Evolutionary conservation across 2,329 filamentous ascomycete genomes (phyloP), one percentile per base, ranked within the genome.

Genomic region (Ilyonectria sp.): DNA sequence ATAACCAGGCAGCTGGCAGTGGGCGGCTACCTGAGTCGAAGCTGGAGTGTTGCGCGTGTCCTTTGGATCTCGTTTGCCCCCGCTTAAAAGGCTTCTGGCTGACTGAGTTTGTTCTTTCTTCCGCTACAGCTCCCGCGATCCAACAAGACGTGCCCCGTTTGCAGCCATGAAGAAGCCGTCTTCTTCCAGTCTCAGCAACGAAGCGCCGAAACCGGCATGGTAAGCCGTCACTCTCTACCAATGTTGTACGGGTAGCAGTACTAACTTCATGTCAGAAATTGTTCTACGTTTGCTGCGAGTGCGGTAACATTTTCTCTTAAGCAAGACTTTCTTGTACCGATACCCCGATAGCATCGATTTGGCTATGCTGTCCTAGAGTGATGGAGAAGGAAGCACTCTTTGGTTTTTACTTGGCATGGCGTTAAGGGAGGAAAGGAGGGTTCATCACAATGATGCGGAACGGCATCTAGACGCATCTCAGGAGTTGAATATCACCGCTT

Each of bases 131-230:
- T 98, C 81, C 96, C 96, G 71, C 92, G 95, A 77, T 92, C 94
- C 76, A 93, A 94, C 80, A 94, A 93, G 83, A 88, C 88, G 68
- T 99, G 96, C 84, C 94, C 94, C 59, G 88, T 86, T 74, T 99
- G 97, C 86, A 88, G 89, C 73, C 93, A 96, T 81, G 90, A 91
- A 75, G 95, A 98, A 83, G 94, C 95, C 52, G 97, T 99, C 67
- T 99, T 97, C 85, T 99, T 99, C 86, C 96, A 99, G 85, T 98
- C 95, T 69, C 96, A 99, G 81, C 95, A 98, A 85, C 93, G 96
- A 82, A 97, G 93, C 74, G 94, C 94, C 55, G 95, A 98, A 82
- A 99, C 96, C 50, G 96, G 96, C 85, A 99, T 99, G 96, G 96
- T 98, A 83, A 87, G 93, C 77, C 60, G 52, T 21, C 63, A 26